Base-by-base conservation (phyloP, 768 basidiomycete species). In the Pulveroboletus sp. region DNA sequence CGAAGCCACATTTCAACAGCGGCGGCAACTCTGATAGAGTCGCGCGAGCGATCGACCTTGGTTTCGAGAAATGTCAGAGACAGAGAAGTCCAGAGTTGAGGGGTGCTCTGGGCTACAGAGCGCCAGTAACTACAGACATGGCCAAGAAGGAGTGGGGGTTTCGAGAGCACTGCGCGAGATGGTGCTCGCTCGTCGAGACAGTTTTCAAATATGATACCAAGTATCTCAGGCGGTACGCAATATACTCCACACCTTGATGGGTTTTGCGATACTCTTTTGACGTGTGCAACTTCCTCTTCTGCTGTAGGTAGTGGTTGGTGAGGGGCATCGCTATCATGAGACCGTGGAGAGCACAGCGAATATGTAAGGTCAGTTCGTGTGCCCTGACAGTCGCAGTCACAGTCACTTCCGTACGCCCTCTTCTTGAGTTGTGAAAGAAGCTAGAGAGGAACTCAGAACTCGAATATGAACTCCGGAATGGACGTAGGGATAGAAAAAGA, bases 171-270 rank as follows among this genome's bases (percentile, higher is more conserved):
- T 10, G 37, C 45, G 1, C 33, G 24, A 36, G 51, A 43, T 15
- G 47, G 24, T 14, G 42, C 33, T 1, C 35, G 35, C 27, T 32
- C 41, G 32, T 53, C 46, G 15, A 63, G 41, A 32, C 55, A 65
- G 17, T 39, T 38, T 49, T 65, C 61, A 32, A 65, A 65, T 6
- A 65, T 59, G 24, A 57, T 54, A 14, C 56, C 54, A 2, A 76
- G 56, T 78, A 81, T 67, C 68, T 81, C 58, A 1, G 64, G 63
- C 5, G 63, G 64, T 18, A 66, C 51, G 11, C 57, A 47, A 18
- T 55, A 47, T 6, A 46, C 33, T 14, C 50, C 39, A 41, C 50
- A 30, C 11, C 21, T 31, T 8, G 21, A 21, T 21, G 21, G 4
- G 21, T 21, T 21, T 21, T 21, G 21, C 21, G 21, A 21, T 21